These are phyloP conservation scores for Saccharum spontaneum DNA, from an alignment of 176 grass and related monocot genomes.

Conservation along the genomic window DNA sequence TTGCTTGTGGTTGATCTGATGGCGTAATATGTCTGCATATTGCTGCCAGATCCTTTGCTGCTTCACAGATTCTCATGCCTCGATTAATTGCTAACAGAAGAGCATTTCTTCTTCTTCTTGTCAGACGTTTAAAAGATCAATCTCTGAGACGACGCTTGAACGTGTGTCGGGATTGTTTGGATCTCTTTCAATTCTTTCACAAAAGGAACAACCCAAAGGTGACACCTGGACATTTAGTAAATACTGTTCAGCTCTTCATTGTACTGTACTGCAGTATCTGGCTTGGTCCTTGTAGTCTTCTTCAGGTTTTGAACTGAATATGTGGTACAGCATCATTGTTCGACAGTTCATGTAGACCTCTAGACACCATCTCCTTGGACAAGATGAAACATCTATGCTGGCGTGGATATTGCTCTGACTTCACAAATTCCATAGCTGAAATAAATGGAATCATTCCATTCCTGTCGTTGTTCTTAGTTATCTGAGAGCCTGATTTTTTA, in stretches of 20 bases:
- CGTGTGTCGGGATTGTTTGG: slow-evolving; percentile 63
- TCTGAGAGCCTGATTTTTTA: not conserved
- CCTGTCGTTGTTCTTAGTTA: not conserved
- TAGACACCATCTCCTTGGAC: not conserved
- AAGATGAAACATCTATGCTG: slow-evolving; percentile 20
- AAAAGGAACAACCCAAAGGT: slow-evolving; percentile 75
- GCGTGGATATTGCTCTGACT: not conserved
- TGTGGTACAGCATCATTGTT: not conserved
- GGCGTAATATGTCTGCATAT: not conserved
- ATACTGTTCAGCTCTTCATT: slow-evolving; percentile 17
- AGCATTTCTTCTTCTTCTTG: slow-evolving; percentile 25
- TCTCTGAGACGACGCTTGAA: slow-evolving; percentile 75
- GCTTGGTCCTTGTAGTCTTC: slow-evolving; percentile 1
- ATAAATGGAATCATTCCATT: not conserved
- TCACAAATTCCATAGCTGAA: not conserved
- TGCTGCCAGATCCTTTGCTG: not conserved
- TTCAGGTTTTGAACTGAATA: not conserved
- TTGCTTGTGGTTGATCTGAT: not conserved
- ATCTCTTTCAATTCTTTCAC: slow-evolving; percentile 69
- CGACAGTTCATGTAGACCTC: not conserved
- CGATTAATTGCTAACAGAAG: slow-evolving; percentile 18
- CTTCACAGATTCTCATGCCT: not conserved
- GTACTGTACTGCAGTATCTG: not conserved
- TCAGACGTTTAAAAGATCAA: slow-evolving; percentile 71
- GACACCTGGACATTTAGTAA: slow-evolving; percentile 14